Conservation (phyloP, 768 basidiomycete species). For the Infundibulicybe gibba region DNA sequence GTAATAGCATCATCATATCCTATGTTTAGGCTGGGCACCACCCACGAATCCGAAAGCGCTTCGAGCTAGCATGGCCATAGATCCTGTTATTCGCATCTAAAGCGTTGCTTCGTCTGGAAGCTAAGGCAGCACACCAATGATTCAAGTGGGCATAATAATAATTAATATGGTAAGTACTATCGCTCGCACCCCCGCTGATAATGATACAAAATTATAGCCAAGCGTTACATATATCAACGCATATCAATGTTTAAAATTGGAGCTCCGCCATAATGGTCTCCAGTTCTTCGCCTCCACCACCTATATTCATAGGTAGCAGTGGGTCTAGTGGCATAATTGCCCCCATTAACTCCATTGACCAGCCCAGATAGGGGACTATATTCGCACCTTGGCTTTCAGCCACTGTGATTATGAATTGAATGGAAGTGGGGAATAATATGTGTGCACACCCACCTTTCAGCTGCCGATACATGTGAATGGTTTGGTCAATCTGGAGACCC, state of each 20-base stretch:
- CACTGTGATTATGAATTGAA: slow-evolving; percentile 12
- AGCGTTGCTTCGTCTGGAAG: too few species aligned
- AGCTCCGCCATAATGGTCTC: slow-evolving; percentile 28
- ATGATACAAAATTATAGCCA: too few species aligned
- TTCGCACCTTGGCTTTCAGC: slow-evolving; percentile 25
- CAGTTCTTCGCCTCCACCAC: slow-evolving; percentile 14
- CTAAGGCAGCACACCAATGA: too few species aligned
- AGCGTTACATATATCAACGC: too few species aligned
- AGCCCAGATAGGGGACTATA: slow-evolving; percentile 27
- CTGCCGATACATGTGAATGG: slow-evolving; percentile 30
- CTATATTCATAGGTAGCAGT: slow-evolving; percentile 15
- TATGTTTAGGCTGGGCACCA: too few species aligned
- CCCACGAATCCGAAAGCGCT: too few species aligned
- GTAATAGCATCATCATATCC: too few species aligned
- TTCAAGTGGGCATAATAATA: too few species aligned
- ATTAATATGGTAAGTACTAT: too few species aligned
- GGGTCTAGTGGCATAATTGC: slow-evolving; percentile 39
- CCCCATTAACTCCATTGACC: slow-evolving; percentile 44
- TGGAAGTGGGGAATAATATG: slow-evolving; percentile 2
- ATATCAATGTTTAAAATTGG: slow-evolving; percentile 18
- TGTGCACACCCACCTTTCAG: slow-evolving; percentile 26
- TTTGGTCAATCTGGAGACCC: slow-evolving; percentile 31
- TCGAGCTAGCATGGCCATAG: too few species aligned
- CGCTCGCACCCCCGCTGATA: too few species aligned
- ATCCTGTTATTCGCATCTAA: too few species aligned